Percentiles rank a stretch among this genome's conserved stretches.
Conservation (phyloP, 352 stramenopile genomes). For the Poterioochromonas sp. region DNA sequence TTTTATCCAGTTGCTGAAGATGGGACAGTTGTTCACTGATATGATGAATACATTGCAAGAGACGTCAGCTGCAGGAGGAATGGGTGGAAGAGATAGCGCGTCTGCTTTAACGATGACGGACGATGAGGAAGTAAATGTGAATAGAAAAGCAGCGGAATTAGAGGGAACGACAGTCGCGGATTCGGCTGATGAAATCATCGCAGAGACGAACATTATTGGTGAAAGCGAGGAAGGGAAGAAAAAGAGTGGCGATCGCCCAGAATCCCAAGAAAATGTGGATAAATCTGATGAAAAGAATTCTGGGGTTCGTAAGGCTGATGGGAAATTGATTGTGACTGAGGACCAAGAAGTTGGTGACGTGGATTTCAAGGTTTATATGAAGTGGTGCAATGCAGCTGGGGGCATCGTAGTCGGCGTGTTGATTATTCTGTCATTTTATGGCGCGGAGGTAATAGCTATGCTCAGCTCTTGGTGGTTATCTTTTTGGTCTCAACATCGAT, state of each 20-base stretch:
- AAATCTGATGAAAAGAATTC: neutral
- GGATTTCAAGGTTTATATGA: conserved; percentile 50
- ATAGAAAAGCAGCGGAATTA: neutral
- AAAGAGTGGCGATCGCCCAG: neutral
- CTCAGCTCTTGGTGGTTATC: conserved; percentile 81
- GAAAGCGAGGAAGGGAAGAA: neutral
- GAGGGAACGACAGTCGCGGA: neutral
- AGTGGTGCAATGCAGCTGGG: conserved; percentile 54
- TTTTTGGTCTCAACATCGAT: conserved; percentile 73
- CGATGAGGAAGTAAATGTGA: conserved; percentile 16
- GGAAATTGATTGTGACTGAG: conserved; percentile 45
- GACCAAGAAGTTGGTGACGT: conserved; percentile 51
- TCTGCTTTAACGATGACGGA: conserved; percentile 9
- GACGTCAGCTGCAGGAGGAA: neutral
- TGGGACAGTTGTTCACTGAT: conserved; percentile 23
- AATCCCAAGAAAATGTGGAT: neutral
- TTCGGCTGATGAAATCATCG: neutral
- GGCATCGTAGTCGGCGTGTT: conserved; percentile 46
- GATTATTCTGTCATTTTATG: conserved; percentile 58
- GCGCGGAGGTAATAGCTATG: conserved; percentile 71
- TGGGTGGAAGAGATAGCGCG: conserved; percentile 26
- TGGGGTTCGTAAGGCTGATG: conserved; percentile 36
- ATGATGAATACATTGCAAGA: conserved; percentile 5
- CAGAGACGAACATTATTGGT: neutral
- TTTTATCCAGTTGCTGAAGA: conserved; percentile 64